Conservation (phyloP, 2,329 filamentous ascomycete genomes). For the Botrytis medusae region DNA sequence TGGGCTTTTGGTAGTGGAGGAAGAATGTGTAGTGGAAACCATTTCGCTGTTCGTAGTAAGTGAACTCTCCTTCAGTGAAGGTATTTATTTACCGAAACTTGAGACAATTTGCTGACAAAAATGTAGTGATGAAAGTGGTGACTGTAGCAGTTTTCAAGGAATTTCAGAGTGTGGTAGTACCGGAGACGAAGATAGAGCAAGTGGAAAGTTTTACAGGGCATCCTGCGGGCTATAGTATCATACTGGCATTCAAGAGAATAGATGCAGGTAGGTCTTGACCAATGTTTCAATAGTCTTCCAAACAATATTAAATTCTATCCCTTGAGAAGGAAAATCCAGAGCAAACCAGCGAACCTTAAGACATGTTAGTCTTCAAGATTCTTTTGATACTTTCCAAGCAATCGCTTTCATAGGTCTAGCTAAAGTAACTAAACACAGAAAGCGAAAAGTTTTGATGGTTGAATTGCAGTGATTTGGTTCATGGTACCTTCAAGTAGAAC, state of each 20-base stretch:
- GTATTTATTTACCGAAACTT: background rate
- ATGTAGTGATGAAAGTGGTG: constrained; percentile 67
- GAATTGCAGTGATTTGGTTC: too few relatives aligned
- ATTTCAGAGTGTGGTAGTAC: constrained; percentile 57
- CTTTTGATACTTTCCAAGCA: too few relatives aligned
- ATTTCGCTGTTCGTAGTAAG: constrained; percentile 58
- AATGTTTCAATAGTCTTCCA: background rate
- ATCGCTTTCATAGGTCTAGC: background rate
- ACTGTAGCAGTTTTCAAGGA: constrained; percentile 68
- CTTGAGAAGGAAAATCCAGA: background rate
- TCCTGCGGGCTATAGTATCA: background rate
- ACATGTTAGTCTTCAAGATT: too few relatives aligned
- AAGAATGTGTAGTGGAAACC: constrained; percentile 64
- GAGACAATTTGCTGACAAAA: constrained; percentile 17
- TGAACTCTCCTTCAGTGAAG: background rate
- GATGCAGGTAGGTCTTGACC: background rate
- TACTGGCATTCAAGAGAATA: background rate
- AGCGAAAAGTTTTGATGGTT: too few relatives aligned
- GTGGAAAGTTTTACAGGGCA: constrained; percentile 44
- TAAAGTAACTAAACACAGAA: too few relatives aligned
- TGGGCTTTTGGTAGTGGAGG: constrained; percentile 67
- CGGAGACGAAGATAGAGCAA: constrained; percentile 62
- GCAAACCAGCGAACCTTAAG: background rate
- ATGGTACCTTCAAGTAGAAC: too few relatives aligned
- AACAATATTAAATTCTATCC: background rate